A percentile compares a stretch with the other conserved stretches of the same genome.
Evolutionary conservation across 176 grass and related monocot species (phyloP).

Genomic region (Bolboschoenus planiculmis): DNA sequence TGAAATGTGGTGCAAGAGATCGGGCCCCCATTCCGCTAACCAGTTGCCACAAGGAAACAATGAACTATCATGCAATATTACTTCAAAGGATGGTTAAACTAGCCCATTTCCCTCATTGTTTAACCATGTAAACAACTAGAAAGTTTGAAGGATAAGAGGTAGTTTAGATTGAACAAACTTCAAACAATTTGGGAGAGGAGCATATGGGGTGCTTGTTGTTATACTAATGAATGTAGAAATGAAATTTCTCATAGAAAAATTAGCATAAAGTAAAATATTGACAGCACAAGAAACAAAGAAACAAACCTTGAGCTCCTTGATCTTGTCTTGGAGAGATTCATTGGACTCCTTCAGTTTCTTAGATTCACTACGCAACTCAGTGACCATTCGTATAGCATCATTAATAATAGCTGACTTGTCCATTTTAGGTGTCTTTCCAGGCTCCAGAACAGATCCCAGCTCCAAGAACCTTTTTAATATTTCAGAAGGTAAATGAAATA

Average conservation of each 20-base stretch:
- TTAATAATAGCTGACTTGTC: conserved; percentile 93
- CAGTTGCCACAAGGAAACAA: background rate
- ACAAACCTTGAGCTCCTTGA: conserved; percentile 96
- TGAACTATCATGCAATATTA: too few relatives aligned
- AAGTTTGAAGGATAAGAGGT: background rate
- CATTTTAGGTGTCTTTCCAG: conserved; percentile 82
- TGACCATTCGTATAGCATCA: conserved; percentile 64
- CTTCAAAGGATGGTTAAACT: background rate
- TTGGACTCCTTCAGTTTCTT: conserved; percentile 87
- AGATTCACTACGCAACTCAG: conserved; percentile 66
- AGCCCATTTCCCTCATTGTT: background rate
- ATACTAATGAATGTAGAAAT: background rate
- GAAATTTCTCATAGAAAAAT: background rate
- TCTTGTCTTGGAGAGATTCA: conserved; percentile 85
- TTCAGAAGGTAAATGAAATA: background rate
- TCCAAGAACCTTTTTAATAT: conserved; percentile 59
- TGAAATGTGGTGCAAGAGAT: background rate
- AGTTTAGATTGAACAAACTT: background rate
- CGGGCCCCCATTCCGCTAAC: too few relatives aligned
- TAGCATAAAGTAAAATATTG: background rate
- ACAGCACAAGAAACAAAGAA: conserved; percentile 2
- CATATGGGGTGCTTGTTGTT: background rate
- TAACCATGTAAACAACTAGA: background rate
- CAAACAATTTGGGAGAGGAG: background rate
- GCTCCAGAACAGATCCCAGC: conserved; percentile 72